Base-by-base conservation (phyloP, 1,139 yeast genomes). In the Kurtzmaniella natalensis region DNA sequence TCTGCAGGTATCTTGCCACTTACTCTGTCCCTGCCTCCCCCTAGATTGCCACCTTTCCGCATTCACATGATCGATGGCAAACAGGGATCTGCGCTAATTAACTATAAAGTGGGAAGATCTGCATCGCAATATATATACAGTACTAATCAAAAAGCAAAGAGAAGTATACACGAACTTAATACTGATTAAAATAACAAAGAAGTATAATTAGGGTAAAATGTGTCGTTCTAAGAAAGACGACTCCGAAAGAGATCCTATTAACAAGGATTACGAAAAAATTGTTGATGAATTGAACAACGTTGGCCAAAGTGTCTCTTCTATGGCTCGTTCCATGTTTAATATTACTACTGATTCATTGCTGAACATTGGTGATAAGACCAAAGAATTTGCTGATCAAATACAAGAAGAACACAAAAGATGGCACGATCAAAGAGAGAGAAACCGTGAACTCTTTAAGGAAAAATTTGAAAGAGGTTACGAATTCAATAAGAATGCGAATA, bases 301-400 rank as follows among this genome's bases (percentile, higher is more conserved):
- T 20, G 41, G 47, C 33, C 39, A 43, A 7, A 51, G 40, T 27
- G 37, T 50, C 20, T 24, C 41, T 6, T 39, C 48, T 7, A 40
- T 51, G 28, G 48, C 54, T 13, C 37, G 37, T 29, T 41, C 49
- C 5, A 32, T 49, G 20, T 45, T 51, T 36, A 50, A 53, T 27
- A 37, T 54, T 15, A 54, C 64, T 14, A 40, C 44, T 25, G 57
- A 57, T 29, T 49, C 59, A 2, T 35, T 61, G 5, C 45, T 33
- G 26, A 58, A 56, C 17, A 28, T 57, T 29, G 55, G 55, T 28
- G 55, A 47, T 5, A 43, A 35, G 16, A 56, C 59, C 21, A 56
- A 46, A 32, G 51, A 47, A n/a, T 41, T 8, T 14, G 29, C 29
- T 14, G 7, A 16, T 6, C 20, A 26, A 26, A 17, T 9, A n/a